Base-by-base conservation (phyloP, 2,329 filamentous ascomycete genomes). In the Penicillium corylophilum region DNA sequence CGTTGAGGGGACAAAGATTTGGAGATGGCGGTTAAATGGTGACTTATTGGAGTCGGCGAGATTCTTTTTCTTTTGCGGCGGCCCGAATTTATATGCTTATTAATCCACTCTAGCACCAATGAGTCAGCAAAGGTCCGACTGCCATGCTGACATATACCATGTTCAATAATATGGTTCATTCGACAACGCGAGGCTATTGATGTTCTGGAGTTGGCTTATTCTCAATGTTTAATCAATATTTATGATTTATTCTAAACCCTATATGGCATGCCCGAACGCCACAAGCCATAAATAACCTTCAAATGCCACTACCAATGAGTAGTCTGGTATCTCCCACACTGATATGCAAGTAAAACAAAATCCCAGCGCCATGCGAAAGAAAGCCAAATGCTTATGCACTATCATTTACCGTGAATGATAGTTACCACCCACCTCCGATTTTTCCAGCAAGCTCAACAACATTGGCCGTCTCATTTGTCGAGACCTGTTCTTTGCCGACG, bases 391-490 rank as follows among this genome's bases (percentile, higher is more conserved):
- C 35, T 10, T 33, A 48, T 18, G 36, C 5, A 29, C 22, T n/a
- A n/a, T 4, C 42, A 45, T 13, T 48, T 7, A 33, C 48, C 15
- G 44, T 5, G 43, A n/a, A 29, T 38, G 12, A 18, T 22, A 24
- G 54, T 73, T 80, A 97, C 94, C 94, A 99, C 22, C 94, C 94
- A 47, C 94, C 94, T 47, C 92, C 94, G 63, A 92, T 89, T 72
- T 91, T 94, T 50, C 90, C 87, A 42, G 93, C 93, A 65, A 99
- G 79, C 66, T 94, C 90, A 52, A 91, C 88, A 36, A 96, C 92
- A 53, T 86, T 83, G 66, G 95, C 88, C 39, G 89, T 87, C 67
- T 91, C 88, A 53, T 79, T 79, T 77, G 71, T 78, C 15, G 69
- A 62, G 6, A 57, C 64, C 58, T 79, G 77, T 57, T 82, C 80